Conservation (phyloP, 805 yeast genomes). For the Huiozyma naganishii region DNA sequence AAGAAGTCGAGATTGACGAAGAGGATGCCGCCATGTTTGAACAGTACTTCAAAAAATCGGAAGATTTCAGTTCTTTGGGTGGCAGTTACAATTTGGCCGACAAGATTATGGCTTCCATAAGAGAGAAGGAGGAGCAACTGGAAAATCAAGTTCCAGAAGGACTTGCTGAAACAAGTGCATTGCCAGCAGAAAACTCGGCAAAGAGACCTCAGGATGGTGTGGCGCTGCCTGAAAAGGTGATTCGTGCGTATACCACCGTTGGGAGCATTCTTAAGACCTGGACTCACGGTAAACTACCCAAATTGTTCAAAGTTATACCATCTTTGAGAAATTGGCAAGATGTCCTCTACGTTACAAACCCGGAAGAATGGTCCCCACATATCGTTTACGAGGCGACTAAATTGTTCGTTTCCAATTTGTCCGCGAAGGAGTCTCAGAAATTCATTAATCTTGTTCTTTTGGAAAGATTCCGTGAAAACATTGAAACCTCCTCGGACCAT, state of each 20-base stretch:
- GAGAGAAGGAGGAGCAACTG: conserved; percentile 48
- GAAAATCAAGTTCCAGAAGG: conserved; percentile 11
- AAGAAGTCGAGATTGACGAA: conserved; percentile 56
- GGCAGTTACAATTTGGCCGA: conserved; percentile 73
- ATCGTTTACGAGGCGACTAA: conserved; percentile 92
- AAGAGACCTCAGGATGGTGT: conserved; percentile 57
- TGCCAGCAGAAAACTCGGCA: conserved; percentile 18
- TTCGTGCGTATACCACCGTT: conserved; percentile 85
- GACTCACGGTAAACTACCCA: conserved; percentile 95
- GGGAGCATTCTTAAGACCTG: conserved; percentile 80
- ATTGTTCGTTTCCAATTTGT: conserved; percentile 81
- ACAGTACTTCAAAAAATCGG: conserved; percentile 46
- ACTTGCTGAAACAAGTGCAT: conserved; percentile 6
- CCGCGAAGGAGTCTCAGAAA: conserved; percentile 79
- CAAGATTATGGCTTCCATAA: conserved; percentile 81
- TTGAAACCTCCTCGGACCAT: conserved; percentile 66
- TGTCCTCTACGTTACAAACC: conserved; percentile 83
- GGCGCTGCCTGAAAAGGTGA: conserved; percentile 88
- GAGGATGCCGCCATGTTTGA: conserved; percentile 81
- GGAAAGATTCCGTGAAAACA: conserved; percentile 60
- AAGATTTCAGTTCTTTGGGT: conserved; percentile 27
- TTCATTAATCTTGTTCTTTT: conserved; percentile 59
- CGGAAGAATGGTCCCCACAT: conserved; percentile 90
- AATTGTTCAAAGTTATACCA: conserved; percentile 89
- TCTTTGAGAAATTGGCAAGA: conserved; percentile 93